phyloP scores from a whole-genome alignment of 2,329 filamentous ascomycete species.

The Phaeomoniella chlamydospora region DNA sequence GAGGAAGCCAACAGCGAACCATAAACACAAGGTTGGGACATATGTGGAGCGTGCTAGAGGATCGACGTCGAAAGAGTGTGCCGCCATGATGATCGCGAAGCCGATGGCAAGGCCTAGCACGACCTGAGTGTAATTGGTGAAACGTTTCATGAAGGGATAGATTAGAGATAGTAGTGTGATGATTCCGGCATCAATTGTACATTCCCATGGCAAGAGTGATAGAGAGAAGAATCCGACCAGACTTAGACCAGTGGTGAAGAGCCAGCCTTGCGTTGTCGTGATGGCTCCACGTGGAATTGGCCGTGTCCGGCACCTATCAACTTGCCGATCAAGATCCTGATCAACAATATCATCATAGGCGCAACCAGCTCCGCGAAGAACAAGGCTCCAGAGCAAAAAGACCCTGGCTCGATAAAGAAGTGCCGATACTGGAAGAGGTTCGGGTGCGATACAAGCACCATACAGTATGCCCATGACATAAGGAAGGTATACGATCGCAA shows the following conservation, averaged over 20 bases:
- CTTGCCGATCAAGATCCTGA: conserved; percentile 69
- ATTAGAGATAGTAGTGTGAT: conserved; percentile 35
- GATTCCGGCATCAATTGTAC: not conserved
- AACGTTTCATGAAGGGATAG: too few relatives aligned
- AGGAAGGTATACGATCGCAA: conserved; percentile 75
- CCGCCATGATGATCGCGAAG: too few relatives aligned
- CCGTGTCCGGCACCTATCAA: conserved; percentile 59
- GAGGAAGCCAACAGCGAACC: conserved; percentile 65
- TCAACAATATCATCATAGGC: conserved; percentile 89
- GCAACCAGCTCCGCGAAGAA: conserved; percentile 81
- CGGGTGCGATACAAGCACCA: too few relatives aligned
- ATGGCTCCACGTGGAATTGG: conserved; percentile 71
- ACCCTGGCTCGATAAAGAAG: too few relatives aligned
- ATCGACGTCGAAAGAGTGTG: too few relatives aligned
- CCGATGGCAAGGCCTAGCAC: too few relatives aligned
- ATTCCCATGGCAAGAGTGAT: conserved; percentile 59
- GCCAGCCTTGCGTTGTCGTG: conserved; percentile 53
- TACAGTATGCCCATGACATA: conserved; percentile 67
- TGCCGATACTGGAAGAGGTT: too few relatives aligned
- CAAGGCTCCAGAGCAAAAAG: conserved; percentile 46
- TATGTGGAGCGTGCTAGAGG: too few relatives aligned
- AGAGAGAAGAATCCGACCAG: conserved; percentile 1
- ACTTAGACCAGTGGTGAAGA: conserved; percentile 39
- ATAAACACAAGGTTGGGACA: conserved; percentile 61
- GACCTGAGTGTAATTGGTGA: too few relatives aligned